Percentiles rank a stretch among this genome's conserved stretches.
Evolutionary conservation across 1,284 basidiomycete species (phyloP).

Genomic region (Neolentinus lepideus): DNA sequence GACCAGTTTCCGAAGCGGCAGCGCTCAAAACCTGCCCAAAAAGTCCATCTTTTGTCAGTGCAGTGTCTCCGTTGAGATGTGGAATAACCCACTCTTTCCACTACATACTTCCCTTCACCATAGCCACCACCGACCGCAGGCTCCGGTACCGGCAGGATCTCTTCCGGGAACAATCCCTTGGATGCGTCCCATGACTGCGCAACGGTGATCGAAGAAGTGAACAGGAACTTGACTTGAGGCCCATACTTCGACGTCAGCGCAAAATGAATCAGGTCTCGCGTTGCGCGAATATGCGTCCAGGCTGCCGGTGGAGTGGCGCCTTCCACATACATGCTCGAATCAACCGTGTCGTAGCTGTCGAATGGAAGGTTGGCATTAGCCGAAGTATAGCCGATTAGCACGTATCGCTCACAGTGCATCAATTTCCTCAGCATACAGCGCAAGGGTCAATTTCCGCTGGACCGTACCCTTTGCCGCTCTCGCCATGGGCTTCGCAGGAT

Average conservation of each 20-base stretch:
- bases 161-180: slow-evolving; percentile 10
- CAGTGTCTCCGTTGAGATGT: too few relatives aligned
- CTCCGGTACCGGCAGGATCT: slow-evolving; percentile 11
- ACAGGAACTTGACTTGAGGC: slow-evolving; percentile 18
- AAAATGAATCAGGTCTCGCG: slow-evolving; percentile 24
- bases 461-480: slow-evolving; percentile 28
- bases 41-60: too few relatives aligned
- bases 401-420: slow-evolving; percentile 21
- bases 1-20: slow-evolving; percentile 15
- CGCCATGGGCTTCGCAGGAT: slow-evolving; percentile 23
- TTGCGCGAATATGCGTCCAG: slow-evolving; percentile 21
- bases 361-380: slow-evolving; percentile 21
- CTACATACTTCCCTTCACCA: slow-evolving; percentile 27
- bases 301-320: slow-evolving; percentile 21
- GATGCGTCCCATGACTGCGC: slow-evolving; percentile 6
- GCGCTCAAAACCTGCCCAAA: slow-evolving; percentile 12
- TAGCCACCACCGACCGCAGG: slow-evolving; percentile 22
- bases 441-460: slow-evolving; percentile 24
- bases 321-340: slow-evolving; percentile 17
- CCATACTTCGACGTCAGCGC: slow-evolving; percentile 18
- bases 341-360: slow-evolving; percentile 10
- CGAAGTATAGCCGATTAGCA: slow-evolving; percentile 20
- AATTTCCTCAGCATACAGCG: slow-evolving; percentile 27
- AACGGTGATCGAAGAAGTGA: slow-evolving; percentile 15
- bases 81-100: slow-evolving; percentile 15